Evolutionary conservation across 2,329 filamentous ascomycete genomes (phyloP).

Genomic region (Chaetomium olivaceum): DNA sequence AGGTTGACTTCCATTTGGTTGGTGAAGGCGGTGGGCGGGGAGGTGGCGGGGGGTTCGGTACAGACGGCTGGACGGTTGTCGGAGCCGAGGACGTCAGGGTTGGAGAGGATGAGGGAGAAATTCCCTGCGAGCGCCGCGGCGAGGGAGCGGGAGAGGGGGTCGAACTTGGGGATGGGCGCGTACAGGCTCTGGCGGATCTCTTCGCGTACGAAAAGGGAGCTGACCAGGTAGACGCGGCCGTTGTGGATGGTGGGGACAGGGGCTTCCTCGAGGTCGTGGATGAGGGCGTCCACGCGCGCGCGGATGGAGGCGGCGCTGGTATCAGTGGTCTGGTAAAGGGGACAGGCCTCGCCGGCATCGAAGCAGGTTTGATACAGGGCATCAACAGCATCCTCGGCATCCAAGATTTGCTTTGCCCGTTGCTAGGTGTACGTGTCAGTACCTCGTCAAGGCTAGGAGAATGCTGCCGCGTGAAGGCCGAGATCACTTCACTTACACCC

Average conservation of each 20-base stretch:
- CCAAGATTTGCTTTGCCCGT: conserved; percentile 7
- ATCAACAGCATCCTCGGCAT: conserved; percentile 16
- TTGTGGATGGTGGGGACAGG: conserved; percentile 16
- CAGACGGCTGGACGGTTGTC: neutral
- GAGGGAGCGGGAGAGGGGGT: neutral
- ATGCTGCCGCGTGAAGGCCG: neutral
- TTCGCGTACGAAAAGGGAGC: conserved; percentile 15
- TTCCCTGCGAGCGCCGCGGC: conserved; percentile 17
- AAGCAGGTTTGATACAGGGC: conserved; percentile 22
- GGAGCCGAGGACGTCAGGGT: neutral
- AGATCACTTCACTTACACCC: conserved; percentile 12
- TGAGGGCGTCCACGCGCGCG: conserved; percentile 10
- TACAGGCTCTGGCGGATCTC: conserved; percentile 19
- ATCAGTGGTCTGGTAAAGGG: conserved; percentile 15
- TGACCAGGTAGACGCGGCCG: conserved; percentile 12
- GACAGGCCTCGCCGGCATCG: conserved; percentile 16
- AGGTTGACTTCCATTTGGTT: conserved; percentile 5
- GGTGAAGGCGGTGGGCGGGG: conserved; percentile 4
- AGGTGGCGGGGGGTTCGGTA: neutral
- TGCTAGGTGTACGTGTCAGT: neutral
- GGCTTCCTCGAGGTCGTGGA: conserved; percentile 4
- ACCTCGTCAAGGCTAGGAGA: neutral
- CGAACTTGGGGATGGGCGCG: conserved; percentile 16
- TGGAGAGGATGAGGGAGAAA: conserved; percentile 14
- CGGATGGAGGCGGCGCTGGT: conserved; percentile 10